Evolutionary conservation across 2,329 filamentous ascomycete species (phyloP).

Genomic region (Calonectria hawksworthii): DNA sequence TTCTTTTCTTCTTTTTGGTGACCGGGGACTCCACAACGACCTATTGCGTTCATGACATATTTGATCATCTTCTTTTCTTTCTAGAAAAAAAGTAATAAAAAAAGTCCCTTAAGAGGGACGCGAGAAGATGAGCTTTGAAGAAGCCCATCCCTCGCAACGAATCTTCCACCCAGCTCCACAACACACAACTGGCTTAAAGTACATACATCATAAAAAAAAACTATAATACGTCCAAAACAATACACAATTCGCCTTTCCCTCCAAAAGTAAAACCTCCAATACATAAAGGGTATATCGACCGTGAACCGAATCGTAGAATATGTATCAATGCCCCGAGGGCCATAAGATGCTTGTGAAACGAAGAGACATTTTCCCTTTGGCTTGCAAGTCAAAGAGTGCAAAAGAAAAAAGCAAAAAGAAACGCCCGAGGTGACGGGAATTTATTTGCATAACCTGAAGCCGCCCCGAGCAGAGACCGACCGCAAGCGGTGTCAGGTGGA

Average conservation of each 20-base stretch:
- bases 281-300: slow-evolving; percentile 50
- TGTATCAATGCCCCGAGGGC: slow-evolving; percentile 43
- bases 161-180: slow-evolving; percentile 30
- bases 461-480: neutral
- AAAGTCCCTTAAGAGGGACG: slow-evolving; percentile 6
- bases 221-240: slow-evolving; percentile 36
- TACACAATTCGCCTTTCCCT: slow-evolving; percentile 35
- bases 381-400: neutral
- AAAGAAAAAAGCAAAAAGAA: slow-evolving; percentile 29
- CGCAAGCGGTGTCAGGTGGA: slow-evolving; percentile 1
- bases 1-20: slow-evolving; percentile 32
- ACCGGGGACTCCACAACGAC: slow-evolving; percentile 24
- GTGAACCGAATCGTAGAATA: slow-evolving; percentile 47
- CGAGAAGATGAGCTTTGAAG: slow-evolving; percentile 22
- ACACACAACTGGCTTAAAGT: slow-evolving; percentile 32
- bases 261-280: slow-evolving; percentile 40
- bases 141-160: slow-evolving; percentile 34
- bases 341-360: slow-evolving; percentile 22
- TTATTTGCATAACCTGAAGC: neutral
- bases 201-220: slow-evolving; percentile 46
- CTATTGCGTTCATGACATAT: slow-evolving; percentile 37
- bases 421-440: slow-evolving; percentile 22
- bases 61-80: slow-evolving; percentile 42
- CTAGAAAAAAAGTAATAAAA: slow-evolving; percentile 29
- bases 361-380: slow-evolving; percentile 16